Percentiles rank a stretch among this genome's conserved stretches.
These are phyloP conservation scores for Moringa oleifera DNA, from an alignment of 345 rosid genomes.

Conservation along the genomic window DNA sequence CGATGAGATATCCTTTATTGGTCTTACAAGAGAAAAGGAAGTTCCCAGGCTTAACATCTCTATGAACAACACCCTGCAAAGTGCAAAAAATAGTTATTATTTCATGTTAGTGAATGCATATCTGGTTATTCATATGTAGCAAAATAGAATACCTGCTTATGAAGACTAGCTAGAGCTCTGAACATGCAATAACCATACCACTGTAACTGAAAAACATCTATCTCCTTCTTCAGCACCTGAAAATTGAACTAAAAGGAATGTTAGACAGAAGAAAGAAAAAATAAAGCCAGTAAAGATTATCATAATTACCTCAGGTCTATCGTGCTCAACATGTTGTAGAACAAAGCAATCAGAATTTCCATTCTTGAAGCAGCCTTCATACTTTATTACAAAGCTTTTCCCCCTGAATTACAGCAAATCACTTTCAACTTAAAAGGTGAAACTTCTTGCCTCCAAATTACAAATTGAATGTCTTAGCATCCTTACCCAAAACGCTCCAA, in stretches of 20 bases:
- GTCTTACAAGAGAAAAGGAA: conserved; percentile 81
- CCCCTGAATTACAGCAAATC: conserved; percentile 54
- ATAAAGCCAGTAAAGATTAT: not conserved
- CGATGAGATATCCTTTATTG: conserved; percentile 81
- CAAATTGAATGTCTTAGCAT: conserved; percentile 2
- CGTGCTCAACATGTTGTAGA: conserved; percentile 86
- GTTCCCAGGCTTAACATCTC: conserved; percentile 98
- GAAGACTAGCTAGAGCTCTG: conserved; percentile 80
- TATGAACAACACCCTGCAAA: conserved; percentile 78
- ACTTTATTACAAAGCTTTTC: conserved; percentile 66
- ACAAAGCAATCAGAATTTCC: conserved; percentile 76
- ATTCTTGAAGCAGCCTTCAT: conserved; percentile 74
- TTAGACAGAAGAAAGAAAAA: conserved; percentile 17
- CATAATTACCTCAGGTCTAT: conserved; percentile 75
- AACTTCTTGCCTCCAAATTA: not conserved
- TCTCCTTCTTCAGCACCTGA: conserved; percentile 66
- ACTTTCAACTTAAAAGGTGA: conserved; percentile 1
- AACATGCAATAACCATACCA: conserved; percentile 88
- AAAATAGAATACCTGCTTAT: conserved; percentile 55
- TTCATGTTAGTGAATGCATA: not conserved
- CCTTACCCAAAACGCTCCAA: conserved; percentile 90
- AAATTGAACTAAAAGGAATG: conserved; percentile 11
- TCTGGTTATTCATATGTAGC: not conserved
- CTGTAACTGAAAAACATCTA: conserved; percentile 63
- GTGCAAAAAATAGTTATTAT: conserved; percentile 7